Base-by-base conservation (phyloP, 768 basidiomycete genomes). In the Calocybe indica region DNA sequence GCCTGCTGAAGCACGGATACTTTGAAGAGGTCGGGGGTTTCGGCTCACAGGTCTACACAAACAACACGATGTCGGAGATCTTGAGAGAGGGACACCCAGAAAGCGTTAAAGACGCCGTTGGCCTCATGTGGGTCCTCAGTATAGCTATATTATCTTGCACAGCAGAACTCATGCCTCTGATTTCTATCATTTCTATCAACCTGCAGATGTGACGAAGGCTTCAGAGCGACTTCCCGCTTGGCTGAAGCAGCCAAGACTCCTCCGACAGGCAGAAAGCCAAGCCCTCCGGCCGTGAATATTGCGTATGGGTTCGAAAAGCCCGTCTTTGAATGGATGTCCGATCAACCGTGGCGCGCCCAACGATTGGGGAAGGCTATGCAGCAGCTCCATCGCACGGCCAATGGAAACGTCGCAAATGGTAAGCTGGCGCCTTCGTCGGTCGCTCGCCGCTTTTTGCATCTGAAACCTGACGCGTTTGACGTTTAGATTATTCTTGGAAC, bases 401-500 rank as follows among this genome's bases (percentile, higher is more conserved):
- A 41, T 28, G 12, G 12, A 22, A 22, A 22, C 22, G 22, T 22
- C 4, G 22, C 22, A 22, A 22, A 22, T 22, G 22, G 22, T 22
- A 22, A 22, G 22, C 22, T 22, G 4, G 22, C 22, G 22, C 22
- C 22, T 22, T 22, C 22, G 4, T 22, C 22, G 22, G 22, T 22
- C 22, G 22, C 22, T 22, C 22, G 22, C 22, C 22, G 22, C 22
- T 22, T 22, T 4, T 22, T 22, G 22, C 22, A 22, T 22, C 22
- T 22, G 4, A 22, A 22, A 1, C 22, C 22, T 22, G 22, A 22
- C 22, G 22, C 22, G 22, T 22, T 22, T 40, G 15, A 12, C 15
- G 11, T 36, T 15, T 13, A 49, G 48, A 49, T 31, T 49, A 49
- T 37, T 36, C 48, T 1, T 49, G 48, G 48, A 43, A 49, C 28